phyloP scores from a whole-genome alignment of 2,329 filamentous ascomycete species.

The Monilinia polystroma region DNA sequence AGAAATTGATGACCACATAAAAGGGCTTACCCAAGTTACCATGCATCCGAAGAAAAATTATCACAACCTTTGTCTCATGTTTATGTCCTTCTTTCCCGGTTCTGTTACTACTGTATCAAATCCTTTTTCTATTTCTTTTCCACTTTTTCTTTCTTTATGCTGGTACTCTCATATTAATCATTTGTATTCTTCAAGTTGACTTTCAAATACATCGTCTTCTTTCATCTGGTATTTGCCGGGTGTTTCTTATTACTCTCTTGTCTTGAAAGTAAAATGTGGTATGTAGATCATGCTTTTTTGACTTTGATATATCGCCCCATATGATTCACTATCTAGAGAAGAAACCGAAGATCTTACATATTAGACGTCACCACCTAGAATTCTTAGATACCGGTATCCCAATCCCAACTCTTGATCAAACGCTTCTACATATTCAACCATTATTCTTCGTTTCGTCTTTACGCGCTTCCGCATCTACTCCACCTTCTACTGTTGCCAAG shows the following conservation, averaged over 20 bases:
- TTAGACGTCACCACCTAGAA: constrained; percentile 10
- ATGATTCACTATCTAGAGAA: not conserved
- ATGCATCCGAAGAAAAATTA: constrained; percentile 2
- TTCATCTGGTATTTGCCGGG: not conserved
- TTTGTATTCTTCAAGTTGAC: not conserved
- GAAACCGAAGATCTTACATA: constrained; percentile 7
- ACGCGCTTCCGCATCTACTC: constrained; percentile 12
- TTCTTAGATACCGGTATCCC: not conserved
- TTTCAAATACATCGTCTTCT: not conserved
- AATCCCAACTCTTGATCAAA: constrained; percentile 1
- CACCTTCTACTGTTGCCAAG: constrained; percentile 16
- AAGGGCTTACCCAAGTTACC: constrained; percentile 4
- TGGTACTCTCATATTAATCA: constrained; percentile 1
- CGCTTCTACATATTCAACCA: constrained; percentile 13
- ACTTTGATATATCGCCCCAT: constrained; percentile 5
- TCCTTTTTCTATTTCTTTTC: not conserved
- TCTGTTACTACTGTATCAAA: constrained; percentile 12
- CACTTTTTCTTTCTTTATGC: not conserved
- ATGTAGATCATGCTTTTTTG: constrained; percentile 20
- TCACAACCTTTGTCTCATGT: constrained; percentile 14
- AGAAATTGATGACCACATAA: constrained; percentile 10
- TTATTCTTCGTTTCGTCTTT: constrained; percentile 17
- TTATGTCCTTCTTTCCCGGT: constrained; percentile 5
- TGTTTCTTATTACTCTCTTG: not conserved
- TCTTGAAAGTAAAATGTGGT: constrained; percentile 14